These are phyloP conservation scores for Candida rishiriensis DNA, from an alignment of 805 yeast genomes.

Conservation along the genomic window DNA sequence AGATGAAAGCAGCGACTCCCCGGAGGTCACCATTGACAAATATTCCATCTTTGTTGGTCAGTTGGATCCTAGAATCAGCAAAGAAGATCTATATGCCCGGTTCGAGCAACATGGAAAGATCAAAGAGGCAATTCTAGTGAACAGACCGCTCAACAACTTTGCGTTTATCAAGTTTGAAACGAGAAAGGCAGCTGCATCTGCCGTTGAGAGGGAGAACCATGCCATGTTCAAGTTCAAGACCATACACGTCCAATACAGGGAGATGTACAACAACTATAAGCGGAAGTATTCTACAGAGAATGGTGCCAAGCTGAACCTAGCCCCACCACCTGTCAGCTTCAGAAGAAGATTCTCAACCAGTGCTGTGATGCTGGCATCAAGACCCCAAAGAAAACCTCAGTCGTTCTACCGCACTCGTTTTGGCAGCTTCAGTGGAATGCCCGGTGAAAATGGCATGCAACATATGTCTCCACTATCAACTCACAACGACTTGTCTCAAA, in stretches of 20 bases:
- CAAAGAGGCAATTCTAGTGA: conserved; percentile 48
- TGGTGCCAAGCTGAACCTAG: conserved; percentile 38
- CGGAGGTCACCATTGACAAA: conserved; percentile 54
- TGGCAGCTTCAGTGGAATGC: conserved; percentile 14
- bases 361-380: background rate
- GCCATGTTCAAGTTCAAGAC: conserved; percentile 67
- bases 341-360: conserved; percentile 35
- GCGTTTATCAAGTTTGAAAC: conserved; percentile 67
- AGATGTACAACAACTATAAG: conserved; percentile 40
- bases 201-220: conserved; percentile 83
- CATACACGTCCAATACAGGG: conserved; percentile 82
- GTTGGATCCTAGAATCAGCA: conserved; percentile 49
- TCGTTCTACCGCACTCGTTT: conserved; percentile 14
- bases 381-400: conserved; percentile 11
- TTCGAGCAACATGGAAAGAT: conserved; percentile 68
- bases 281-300: conserved; percentile 25
- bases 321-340: conserved; percentile 79
- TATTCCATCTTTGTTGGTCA: conserved; percentile 79
- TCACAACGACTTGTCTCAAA: conserved; percentile 7
- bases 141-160: conserved; percentile 50
- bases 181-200: conserved; percentile 77
- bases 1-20: conserved; percentile 32
- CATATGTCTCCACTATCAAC: background rate
- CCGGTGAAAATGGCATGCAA: conserved; percentile 3
- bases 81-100: conserved; percentile 50